Base-by-base conservation (phyloP, 768 basidiomycete genomes). In the Steccherinum ochraceum region DNA sequence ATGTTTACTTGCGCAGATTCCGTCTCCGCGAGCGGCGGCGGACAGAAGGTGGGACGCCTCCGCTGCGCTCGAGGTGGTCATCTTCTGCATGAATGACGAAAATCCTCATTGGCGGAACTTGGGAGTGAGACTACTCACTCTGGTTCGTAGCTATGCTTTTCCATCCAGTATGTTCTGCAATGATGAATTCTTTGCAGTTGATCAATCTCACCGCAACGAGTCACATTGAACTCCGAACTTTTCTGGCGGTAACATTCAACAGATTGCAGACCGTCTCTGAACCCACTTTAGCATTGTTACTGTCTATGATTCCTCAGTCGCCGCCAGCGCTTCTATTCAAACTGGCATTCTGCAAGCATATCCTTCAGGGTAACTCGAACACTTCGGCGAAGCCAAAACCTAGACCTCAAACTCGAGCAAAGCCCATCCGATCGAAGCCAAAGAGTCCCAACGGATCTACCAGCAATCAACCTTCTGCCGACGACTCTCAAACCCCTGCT, bases 1-100 rank as follows among this genome's bases (percentile, higher is more conserved):
- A 4, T 69, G 84, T 21, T 69, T 86, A 40, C 63, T 85, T 23
- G 68, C 70, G 19, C 83, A 86, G 62, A 75, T 87, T 12, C 81
- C 83, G 21, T 69, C 71, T 5, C 73, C 80, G 11, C 74, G 78
- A 51, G 65, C 70, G 39, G 74, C 71, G 19, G 59, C 63, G 20
- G 72, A 71, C 23, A 65, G 73, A 4, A 74, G 81, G 58, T 84
- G 81, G 77, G 83, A 85, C 24, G 67, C 72, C 13, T 72, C 73
- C 24, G 65, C 64, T 19, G 76, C 79, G 1, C 62, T 85, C 16
- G 74, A 79, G 46, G 70, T 83, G 1, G 58, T 58, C 26, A 66
- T 67, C 40, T 57, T 51, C 50, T 58, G 63, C 35, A 48, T 65
- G 52, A 54, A 59, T 24, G 65, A 35, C 7, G 30, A 35, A 35